Evolutionary conservation across 306 rosid species (phyloP).

Genomic region (Glycine soja): DNA sequence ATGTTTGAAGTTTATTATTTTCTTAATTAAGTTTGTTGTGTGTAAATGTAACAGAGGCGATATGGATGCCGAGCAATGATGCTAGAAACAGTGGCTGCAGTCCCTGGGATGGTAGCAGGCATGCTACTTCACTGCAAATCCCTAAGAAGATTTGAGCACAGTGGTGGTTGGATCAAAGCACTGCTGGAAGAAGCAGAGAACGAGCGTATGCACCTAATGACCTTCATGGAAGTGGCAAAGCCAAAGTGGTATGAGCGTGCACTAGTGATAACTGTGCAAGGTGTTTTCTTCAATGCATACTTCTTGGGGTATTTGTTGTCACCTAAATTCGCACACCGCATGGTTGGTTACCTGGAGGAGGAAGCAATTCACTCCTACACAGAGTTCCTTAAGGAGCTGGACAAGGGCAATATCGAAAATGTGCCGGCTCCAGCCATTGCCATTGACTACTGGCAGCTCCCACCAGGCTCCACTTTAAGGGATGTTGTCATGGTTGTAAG

Average conservation of each 20-base stretch:
- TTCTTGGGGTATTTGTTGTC: constrained; percentile 69
- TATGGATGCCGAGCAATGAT: constrained; percentile 92
- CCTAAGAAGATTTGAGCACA: constrained; percentile 70
- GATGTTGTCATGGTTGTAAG: constrained; percentile 75
- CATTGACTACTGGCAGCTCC: constrained; percentile 79
- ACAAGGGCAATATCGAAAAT: constrained; percentile 71
- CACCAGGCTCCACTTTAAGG: constrained; percentile 59
- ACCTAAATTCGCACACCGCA: constrained; percentile 77
- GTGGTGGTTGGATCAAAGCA: constrained; percentile 84
- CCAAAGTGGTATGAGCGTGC: constrained; percentile 84
- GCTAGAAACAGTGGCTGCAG: constrained; percentile 90
- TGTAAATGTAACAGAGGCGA: constrained; percentile 57
- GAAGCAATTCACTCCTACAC: constrained; percentile 86
- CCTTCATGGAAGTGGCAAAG: constrained; percentile 77
- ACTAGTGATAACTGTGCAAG: constrained; percentile 70
- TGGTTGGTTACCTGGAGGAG: constrained; percentile 89
- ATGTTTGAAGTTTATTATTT: neutral
- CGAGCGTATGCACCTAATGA: constrained; percentile 88
- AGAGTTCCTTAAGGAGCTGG: constrained; percentile 74
- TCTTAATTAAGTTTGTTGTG: neutral
- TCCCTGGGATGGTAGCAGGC: constrained; percentile 90
- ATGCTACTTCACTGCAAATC: constrained; percentile 73
- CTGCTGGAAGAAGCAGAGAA: constrained; percentile 83
- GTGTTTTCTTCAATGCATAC: constrained; percentile 79
- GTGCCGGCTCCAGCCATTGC: constrained; percentile 84